These are phyloP conservation scores for Gautieria morchelliformis DNA, from an alignment of 768 basidiomycete genomes.

Conservation along the genomic window DNA sequence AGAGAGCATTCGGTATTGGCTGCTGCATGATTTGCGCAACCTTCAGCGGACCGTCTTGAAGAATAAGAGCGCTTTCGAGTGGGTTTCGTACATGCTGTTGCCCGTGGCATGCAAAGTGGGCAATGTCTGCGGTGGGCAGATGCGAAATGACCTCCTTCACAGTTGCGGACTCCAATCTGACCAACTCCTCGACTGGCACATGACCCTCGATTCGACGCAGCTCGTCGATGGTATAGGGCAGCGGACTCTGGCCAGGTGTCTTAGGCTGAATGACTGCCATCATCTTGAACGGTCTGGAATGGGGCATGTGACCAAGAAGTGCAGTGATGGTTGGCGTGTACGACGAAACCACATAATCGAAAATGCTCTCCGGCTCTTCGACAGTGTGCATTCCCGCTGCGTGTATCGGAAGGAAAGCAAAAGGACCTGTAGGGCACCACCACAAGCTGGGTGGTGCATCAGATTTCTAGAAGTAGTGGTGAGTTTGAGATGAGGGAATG, in stretches of 20 bases:
- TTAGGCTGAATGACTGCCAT: slow-evolving; percentile 13
- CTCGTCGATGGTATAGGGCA: slow-evolving; percentile 13
- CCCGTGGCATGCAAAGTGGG: slow-evolving; percentile 26
- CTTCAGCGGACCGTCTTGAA: slow-evolving; percentile 16
- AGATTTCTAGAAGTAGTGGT: not conserved
- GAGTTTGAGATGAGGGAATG: not conserved
- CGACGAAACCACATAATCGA: slow-evolving; percentile 21
- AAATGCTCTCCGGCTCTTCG: slow-evolving; percentile 5
- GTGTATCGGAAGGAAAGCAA: slow-evolving; percentile 31
- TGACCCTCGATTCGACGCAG: not conserved
- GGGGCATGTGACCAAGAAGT: slow-evolving; percentile 9
- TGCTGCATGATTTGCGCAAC: slow-evolving; percentile 17
- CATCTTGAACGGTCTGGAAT: not conserved
- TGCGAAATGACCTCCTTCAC: not conserved
- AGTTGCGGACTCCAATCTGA: not conserved
- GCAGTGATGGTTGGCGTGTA: slow-evolving; percentile 25
- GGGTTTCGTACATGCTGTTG: slow-evolving; percentile 15
- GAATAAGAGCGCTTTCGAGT: slow-evolving; percentile 18
- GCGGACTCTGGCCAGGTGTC: slow-evolving; percentile 9
- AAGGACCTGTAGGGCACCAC: slow-evolving; percentile 26
- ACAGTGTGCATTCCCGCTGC: slow-evolving; percentile 26
- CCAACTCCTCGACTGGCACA: not conserved
- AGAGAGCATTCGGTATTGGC: slow-evolving; percentile 12
- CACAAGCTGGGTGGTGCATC: slow-evolving; percentile 3
- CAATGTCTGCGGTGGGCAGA: slow-evolving; percentile 14